phyloP scores from a whole-genome alignment of 495 filamentous ascomycete genomes.

The Aspergillus conjunctus region DNA sequence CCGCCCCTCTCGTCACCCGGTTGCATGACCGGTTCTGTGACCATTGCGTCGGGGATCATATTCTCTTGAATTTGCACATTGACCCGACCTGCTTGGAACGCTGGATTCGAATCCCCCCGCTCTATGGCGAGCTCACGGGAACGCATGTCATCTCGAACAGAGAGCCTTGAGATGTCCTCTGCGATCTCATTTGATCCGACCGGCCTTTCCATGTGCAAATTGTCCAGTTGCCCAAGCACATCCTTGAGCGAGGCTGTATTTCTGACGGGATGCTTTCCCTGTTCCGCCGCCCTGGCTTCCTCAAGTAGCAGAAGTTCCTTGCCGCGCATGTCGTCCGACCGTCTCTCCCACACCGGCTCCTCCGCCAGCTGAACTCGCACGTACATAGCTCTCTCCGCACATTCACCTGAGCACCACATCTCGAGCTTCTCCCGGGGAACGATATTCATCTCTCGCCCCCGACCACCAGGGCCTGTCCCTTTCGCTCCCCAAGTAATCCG shows the following conservation, averaged over 20 bases:
- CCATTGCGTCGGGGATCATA: conserved; percentile 14
- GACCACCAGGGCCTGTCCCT: conserved; percentile 54
- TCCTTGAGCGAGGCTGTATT: conserved; percentile 24
- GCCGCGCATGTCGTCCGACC: conserved; percentile 41
- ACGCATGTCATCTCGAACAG: conserved; percentile 31
- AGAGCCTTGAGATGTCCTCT: conserved; percentile 26
- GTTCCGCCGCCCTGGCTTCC: conserved; percentile 36
- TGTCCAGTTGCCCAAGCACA: conserved; percentile 35
- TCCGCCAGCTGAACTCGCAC: conserved; percentile 83
- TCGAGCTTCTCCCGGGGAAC: conserved; percentile 70
- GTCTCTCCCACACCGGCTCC: conserved; percentile 74
- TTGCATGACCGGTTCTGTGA: conserved; percentile 35
- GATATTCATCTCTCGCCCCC: conserved; percentile 55
- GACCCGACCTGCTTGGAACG: conserved; percentile 37
- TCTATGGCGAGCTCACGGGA: conserved; percentile 49
- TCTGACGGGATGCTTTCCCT: conserved; percentile 20
- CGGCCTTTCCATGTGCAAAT: conserved; percentile 28
- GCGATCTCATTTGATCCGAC: conserved; percentile 23
- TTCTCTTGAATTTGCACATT: conserved; percentile 47
- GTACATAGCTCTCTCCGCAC: conserved; percentile 76
- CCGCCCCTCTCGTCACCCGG: conserved; percentile 43
- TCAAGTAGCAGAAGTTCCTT: conserved; percentile 57
- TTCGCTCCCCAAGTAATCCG: conserved; percentile 52
- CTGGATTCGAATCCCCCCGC: conserved; percentile 43
- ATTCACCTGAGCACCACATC: conserved; percentile 84